Conservation (phyloP, 352 stramenopile genomes). For the Blastocystis sp. region DNA sequence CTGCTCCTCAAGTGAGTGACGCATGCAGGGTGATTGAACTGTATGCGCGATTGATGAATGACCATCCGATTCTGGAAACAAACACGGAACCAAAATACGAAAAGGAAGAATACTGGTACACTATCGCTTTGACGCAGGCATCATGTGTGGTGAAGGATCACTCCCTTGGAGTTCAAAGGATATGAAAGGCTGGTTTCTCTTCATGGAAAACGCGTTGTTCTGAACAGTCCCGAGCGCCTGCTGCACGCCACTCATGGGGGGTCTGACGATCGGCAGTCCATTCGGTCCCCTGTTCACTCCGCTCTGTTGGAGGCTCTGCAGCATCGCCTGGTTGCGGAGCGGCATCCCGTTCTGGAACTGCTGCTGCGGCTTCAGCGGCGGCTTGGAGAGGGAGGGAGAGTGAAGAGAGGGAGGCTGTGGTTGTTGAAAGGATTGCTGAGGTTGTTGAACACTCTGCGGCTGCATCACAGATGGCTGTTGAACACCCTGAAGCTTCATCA, state of each 20-base stretch:
- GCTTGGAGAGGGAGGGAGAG: not conserved
- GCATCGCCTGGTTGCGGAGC: slow-evolving; percentile 17
- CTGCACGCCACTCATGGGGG: not conserved
- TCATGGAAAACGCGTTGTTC: slow-evolving; percentile 61
- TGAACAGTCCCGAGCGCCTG: not conserved
- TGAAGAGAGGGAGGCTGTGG: not conserved
- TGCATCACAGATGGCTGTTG: not conserved
- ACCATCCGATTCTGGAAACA: slow-evolving; percentile 11
- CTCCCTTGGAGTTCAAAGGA: not conserved
- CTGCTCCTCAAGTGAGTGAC: no score
- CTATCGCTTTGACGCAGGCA: slow-evolving; percentile 50
- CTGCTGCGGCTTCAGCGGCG: not conserved
- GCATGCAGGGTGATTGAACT: no score
- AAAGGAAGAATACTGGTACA: slow-evolving; percentile 1
- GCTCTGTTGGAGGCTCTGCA: not conserved
- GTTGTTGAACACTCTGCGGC: not conserved
- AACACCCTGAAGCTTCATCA: not conserved
- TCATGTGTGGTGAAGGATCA: slow-evolving; percentile 19
- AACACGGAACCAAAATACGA: slow-evolving; percentile 3
- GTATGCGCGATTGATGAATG: no score
- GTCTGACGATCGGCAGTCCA: slow-evolving; percentile 14
- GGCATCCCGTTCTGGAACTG: not conserved
- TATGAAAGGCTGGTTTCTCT: slow-evolving; percentile 60
- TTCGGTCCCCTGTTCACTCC: not conserved
- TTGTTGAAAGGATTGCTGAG: not conserved